A percentile compares a stretch with the other conserved stretches of the same genome.
Conservation (phyloP, 352 stramenopile species). For the Phytophthora citricola region DNA sequence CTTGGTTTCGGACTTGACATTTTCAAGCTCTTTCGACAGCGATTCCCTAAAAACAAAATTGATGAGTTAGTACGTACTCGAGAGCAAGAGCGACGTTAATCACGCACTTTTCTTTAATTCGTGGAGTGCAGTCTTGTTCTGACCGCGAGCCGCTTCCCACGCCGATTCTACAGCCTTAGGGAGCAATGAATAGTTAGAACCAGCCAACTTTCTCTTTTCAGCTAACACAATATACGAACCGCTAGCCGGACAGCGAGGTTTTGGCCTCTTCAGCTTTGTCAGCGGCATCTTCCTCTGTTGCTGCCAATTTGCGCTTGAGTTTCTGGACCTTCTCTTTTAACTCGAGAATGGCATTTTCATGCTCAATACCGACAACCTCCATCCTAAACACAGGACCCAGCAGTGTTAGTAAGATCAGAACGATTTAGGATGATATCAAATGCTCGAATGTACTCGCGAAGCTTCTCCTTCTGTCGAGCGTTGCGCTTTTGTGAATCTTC, state of each 20-base stretch:
- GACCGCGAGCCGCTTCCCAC: conserved; percentile 77
- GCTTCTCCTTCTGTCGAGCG: conserved; percentile 71
- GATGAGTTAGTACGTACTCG: neutral
- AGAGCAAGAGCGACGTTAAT: neutral
- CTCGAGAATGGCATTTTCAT: conserved; percentile 77
- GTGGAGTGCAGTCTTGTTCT: conserved; percentile 81
- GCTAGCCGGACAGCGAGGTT: conserved; percentile 67
- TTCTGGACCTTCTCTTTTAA: conserved; percentile 82
- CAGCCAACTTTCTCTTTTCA: no score
- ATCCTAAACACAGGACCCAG: conserved; percentile 39
- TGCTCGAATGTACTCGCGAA: conserved; percentile 54
- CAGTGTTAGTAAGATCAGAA: no score
- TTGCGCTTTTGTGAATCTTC: conserved; percentile 77
- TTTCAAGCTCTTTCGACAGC: conserved; percentile 71
- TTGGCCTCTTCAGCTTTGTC: conserved; percentile 81
- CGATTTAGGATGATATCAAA: no score
- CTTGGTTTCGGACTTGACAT: conserved; percentile 73
- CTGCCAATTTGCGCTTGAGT: conserved; percentile 67
- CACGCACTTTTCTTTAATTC: conserved; percentile 82
- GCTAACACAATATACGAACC: conserved; percentile 32
- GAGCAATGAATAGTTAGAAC: no score
- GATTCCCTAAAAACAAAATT: conserved; percentile 42
- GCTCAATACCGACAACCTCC: conserved; percentile 74
- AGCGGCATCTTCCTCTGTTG: conserved; percentile 48
- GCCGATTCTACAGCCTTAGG: conserved; percentile 74